Evolutionary conservation across 2,329 filamentous ascomycete species (phyloP).

Genomic region (Fusarium virguliforme): DNA sequence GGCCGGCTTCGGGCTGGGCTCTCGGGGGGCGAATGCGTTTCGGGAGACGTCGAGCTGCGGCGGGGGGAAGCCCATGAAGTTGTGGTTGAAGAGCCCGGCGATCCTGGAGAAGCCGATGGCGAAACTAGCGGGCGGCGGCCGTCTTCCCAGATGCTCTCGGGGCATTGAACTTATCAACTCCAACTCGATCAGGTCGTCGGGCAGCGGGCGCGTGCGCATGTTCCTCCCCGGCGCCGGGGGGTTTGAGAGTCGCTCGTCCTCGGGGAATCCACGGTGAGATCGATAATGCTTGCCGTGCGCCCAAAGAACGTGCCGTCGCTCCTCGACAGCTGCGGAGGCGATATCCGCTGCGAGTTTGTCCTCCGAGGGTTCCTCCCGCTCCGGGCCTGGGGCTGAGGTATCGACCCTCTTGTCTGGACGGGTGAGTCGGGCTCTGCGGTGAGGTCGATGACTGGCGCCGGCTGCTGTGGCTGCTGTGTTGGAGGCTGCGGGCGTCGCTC

Average conservation of each 20-base stretch:
- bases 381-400: conserved; percentile 35
- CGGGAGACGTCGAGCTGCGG: conserved; percentile 49
- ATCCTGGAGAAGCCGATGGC: conserved; percentile 49
- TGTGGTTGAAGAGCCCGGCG: conserved; percentile 48
- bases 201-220: conserved; percentile 26
- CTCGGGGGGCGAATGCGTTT: conserved; percentile 54
- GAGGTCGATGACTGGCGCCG: conserved; percentile 64
- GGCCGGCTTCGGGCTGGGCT: conserved; percentile 60
- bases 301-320: conserved; percentile 63
- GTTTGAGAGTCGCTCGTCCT: conserved; percentile 52
- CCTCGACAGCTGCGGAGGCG: conserved; percentile 61
- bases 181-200: conserved; percentile 52
- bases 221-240: conserved; percentile 32
- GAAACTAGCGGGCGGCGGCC: conserved; percentile 42
- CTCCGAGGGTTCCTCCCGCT: conserved; percentile 59
- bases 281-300: conserved; percentile 61
- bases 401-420: conserved; percentile 55
- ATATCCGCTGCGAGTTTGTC: conserved; percentile 59
- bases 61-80: conserved; percentile 44
- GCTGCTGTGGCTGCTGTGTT: conserved; percentile 32
- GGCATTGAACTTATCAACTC: conserved; percentile 43
- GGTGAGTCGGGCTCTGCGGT: conserved; percentile 68
- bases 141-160: conserved; percentile 46
- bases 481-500: conserved; percentile 20
- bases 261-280: conserved; percentile 67